Base-by-base conservation (phyloP, 75 land plant genomes). In the Selaginella tamariscina region DNA sequence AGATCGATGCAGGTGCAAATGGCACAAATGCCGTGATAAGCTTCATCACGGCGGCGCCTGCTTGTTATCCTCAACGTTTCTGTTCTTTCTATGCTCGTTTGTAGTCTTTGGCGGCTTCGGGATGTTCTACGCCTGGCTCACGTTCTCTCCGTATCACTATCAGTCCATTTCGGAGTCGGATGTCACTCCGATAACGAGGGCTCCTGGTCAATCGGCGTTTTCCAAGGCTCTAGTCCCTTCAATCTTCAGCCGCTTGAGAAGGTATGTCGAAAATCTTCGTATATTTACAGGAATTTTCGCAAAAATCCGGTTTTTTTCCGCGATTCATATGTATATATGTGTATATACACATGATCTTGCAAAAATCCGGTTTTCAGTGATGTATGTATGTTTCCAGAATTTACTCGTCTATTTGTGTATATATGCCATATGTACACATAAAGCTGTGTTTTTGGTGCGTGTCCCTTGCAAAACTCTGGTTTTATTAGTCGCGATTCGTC, bases 131-230 rank as follows among this genome's bases (percentile, higher is more conserved):
- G 75, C 73, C 8, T 81, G 86, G 84, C 55, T 84, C 18, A 27
- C 74, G 18, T 68, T 84, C 39, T 44, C 74, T 2, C 79, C 74
- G 15, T 82, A 39, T 39, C 49, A 39, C 11, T 39, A 39, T 15
- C 49, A 39, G 49, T 5, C 11, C 11, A 5, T 39, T 5, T 5
- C 49, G 70, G 56, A 27, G 1, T 71, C 23, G 92, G 92, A 0
- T 90, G 96, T 63, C 77, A 32, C 2, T 73, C 69, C 15, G 91
- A 91, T 32, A 75, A 76, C 56, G 91, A 87, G 60, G 96, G 96
- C 1, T 91, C 96, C 1, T 91, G 96, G 91, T 69, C 88, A 0
- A 78, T 91, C 54, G 96, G 96, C 11, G 71, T 91, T 26, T 87
- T 76, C 65, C 82, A 70, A 63, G 96, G 96, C 5, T 66, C 72